Percentiles rank a stretch among this genome's conserved stretches.
Evolutionary conservation across 257 asterid species (phyloP).

Genomic region (Salvia hispanica): DNA sequence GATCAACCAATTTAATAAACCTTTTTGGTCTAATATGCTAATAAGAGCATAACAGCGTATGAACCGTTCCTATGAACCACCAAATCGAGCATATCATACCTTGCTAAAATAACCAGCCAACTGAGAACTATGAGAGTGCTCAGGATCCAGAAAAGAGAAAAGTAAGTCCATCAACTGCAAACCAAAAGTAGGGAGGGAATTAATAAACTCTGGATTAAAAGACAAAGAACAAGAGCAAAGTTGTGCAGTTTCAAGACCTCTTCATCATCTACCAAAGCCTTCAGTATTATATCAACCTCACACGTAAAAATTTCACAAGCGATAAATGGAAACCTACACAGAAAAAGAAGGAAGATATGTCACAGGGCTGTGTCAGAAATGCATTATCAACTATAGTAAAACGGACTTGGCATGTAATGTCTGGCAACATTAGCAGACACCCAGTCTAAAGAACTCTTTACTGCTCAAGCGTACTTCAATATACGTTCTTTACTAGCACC

Average conservation of each 20-base stretch:
- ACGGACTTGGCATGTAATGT: slow-evolving; percentile 15
- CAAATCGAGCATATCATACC: slow-evolving; percentile 47
- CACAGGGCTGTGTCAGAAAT: background rate
- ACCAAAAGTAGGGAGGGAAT: slow-evolving; percentile 38
- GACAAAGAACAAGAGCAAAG: too few species aligned
- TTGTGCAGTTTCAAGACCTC: slow-evolving; percentile 52
- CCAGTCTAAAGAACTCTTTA: slow-evolving; percentile 23
- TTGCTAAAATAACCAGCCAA: slow-evolving; percentile 89
- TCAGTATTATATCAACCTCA: slow-evolving; percentile 88
- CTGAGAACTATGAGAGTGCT: slow-evolving; percentile 56
- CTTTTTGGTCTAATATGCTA: too few species aligned
- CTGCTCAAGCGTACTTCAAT: slow-evolving; percentile 66
- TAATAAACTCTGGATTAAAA: too few species aligned
- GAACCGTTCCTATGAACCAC: too few species aligned
- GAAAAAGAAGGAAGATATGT: slow-evolving; percentile 11
- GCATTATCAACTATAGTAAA: background rate
- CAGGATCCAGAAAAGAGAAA: slow-evolving; percentile 77
- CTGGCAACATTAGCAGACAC: slow-evolving; percentile 25
- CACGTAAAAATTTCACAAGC: slow-evolving; percentile 94
- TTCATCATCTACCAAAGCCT: slow-evolving; percentile 81
- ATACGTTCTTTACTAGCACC: slow-evolving; percentile 71
- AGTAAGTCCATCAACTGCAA: slow-evolving; percentile 77
- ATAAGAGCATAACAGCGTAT: too few species aligned
- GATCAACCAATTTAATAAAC: too few species aligned
- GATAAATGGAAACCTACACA: slow-evolving; percentile 75